Base-by-base conservation (phyloP, 768 basidiomycete genomes). In the Pisolithus albus region DNA sequence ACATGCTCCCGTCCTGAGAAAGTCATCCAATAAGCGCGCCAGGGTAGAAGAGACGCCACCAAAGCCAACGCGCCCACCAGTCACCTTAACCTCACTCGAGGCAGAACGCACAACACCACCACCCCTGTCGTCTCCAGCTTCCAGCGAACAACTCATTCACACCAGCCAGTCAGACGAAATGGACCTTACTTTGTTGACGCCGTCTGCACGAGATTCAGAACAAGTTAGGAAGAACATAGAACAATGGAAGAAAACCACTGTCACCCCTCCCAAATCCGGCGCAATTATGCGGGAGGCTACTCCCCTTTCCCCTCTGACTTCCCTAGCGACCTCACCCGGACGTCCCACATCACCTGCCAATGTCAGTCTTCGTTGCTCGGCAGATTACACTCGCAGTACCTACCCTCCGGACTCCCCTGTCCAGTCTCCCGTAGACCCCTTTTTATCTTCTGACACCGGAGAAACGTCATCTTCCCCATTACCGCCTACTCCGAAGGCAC, bases 141-240 rank as follows among this genome's bases (percentile, higher is more conserved):
- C 51, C 61, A 64, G 47, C 52, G 55, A 40, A 61, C 63, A 73
- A 28, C 60, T 79, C 18, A 70, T 85, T 7, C 81, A 79, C 19
- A 84, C 81, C 44, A 86, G 84, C 56, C 80, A 84, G 62, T 83
- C 82, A 45, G 81, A 84, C 55, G 85, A 85, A 61, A 69, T 75
- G 43, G 83, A 86, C 56, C 67, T 84, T 45, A 64, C 62, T 41
- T 49, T 71, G 7, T 69, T 69, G 34, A 36, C 30, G n/a, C 58
- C 56, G 38, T 36, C 62, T 23, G 49, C 52, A 5, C 61, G 60
- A 24, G 61, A 72, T 54, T 60, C 61, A 1, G 63, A 62, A 41
- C 52, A 57, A 24, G 63, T 70, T 10, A 69, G 68, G 50, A 65
- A 72, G 34, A 70, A 57, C 49, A 71, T 81, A 11, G 67, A 75